Percentiles rank a stretch among this genome's conserved stretches.
Evolutionary conservation across 495 filamentous ascomycete genomes (phyloP).

Genomic region (Talaromyces stipitatus): DNA sequence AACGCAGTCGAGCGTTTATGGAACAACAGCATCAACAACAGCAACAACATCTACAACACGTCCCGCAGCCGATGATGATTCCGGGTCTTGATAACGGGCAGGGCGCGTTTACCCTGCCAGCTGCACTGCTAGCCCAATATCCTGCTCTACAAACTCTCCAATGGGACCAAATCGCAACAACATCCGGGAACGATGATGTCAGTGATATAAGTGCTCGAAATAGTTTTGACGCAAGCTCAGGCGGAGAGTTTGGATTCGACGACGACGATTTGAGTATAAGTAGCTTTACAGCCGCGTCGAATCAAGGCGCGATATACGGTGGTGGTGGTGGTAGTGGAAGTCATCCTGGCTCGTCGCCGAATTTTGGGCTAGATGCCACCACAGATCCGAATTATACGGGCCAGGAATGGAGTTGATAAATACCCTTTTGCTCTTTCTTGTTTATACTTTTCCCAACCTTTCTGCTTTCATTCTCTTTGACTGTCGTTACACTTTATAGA

Average conservation of each 20-base stretch:
- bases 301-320: conserved; percentile 27
- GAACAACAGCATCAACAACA: conserved; percentile 45
- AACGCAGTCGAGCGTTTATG: conserved; percentile 59
- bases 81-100: conserved; percentile 31
- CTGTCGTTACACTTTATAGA: conserved; percentile 5
- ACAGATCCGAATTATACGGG: conserved; percentile 24
- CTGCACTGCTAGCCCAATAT: conserved; percentile 83
- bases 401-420: conserved; percentile 22
- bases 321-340: conserved; percentile 11
- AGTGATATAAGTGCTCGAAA: conserved; percentile 71
- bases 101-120: conserved; percentile 66
- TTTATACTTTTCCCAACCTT: conserved; percentile 4
- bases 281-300: conserved; percentile 25
- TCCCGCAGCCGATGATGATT: conserved; percentile 34
- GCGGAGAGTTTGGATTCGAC: conserved; percentile 44
- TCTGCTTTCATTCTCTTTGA: neutral
- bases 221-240: conserved; percentile 85
- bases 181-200: conserved; percentile 48
- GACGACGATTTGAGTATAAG: conserved; percentile 40
- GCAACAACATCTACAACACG: conserved; percentile 31
- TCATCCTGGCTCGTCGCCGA: conserved; percentile 10
- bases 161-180: conserved; percentile 54
- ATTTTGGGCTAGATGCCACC: conserved; percentile 26
- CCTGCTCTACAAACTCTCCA: conserved; percentile 79
- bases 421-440: neutral